Evolutionary conservation across 495 filamentous ascomycete species (phyloP).

Genomic region (Umbilicaria muhlenbergii): DNA sequence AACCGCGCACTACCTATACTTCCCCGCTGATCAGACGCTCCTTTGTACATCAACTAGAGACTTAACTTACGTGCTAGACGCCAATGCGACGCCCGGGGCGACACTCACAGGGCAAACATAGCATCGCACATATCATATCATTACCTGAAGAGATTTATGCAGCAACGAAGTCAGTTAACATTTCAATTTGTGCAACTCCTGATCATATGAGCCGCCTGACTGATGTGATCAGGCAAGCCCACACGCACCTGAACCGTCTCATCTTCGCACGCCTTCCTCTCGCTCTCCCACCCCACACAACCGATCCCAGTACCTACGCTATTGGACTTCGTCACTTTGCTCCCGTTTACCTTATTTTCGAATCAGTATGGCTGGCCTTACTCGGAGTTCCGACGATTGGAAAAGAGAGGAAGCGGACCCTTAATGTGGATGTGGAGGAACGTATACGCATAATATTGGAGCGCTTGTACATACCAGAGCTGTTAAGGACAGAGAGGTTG

Average conservation of each 20-base stretch:
- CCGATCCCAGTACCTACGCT: constrained; percentile 20
- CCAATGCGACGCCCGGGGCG: too few relatives aligned
- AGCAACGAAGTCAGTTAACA: too few relatives aligned
- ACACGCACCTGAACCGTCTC: constrained; percentile 30
- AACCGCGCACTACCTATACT: too few relatives aligned
- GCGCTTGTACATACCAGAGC: constrained; percentile 3
- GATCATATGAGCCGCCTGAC: too few relatives aligned
- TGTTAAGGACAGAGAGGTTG: constrained; percentile 9
- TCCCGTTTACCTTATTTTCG: constrained; percentile 29
- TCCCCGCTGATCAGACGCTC: too few relatives aligned
- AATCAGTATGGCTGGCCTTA: constrained; percentile 21
- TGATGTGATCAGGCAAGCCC: constrained; percentile 3
- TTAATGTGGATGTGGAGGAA: not conserved
- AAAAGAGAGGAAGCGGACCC: not conserved
- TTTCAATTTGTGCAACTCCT: too few relatives aligned
- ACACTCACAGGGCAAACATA: too few relatives aligned
- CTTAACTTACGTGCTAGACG: too few relatives aligned
- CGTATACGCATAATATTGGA: not conserved
- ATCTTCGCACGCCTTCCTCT: constrained; percentile 29
- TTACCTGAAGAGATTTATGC: too few relatives aligned
- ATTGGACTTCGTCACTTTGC: constrained; percentile 27
- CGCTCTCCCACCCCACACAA: constrained; percentile 25
- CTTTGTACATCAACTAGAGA: too few relatives aligned
- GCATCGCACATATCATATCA: too few relatives aligned
- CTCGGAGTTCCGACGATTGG: constrained; percentile 5